Evolutionary conservation across 2,329 filamentous ascomycete genomes (phyloP).

Genomic region (Ophiocordyceps camponoti-saundersi): DNA sequence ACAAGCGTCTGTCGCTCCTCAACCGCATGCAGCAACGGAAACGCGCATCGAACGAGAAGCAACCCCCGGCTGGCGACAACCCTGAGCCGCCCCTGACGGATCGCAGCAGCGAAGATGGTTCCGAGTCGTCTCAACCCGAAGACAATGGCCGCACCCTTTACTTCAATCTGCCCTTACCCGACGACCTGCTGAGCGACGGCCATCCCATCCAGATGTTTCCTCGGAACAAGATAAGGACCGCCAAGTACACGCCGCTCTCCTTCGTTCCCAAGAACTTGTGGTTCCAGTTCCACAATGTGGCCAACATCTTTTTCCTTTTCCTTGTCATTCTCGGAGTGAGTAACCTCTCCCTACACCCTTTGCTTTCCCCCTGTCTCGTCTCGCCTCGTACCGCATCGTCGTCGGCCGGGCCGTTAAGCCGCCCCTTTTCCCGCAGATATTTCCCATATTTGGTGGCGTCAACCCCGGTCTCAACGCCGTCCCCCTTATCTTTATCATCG

Average conservation of each 20-base stretch:
- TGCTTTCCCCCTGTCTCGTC: background rate
- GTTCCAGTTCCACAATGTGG: conserved; percentile 97
- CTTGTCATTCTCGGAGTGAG: conserved; percentile 86
- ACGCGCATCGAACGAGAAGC: conserved; percentile 47
- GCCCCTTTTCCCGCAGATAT: conserved; percentile 45
- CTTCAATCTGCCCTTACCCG: conserved; percentile 73
- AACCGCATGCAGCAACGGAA: conserved; percentile 54
- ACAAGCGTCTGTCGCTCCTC: conserved; percentile 71
- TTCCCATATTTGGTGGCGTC: conserved; percentile 82
- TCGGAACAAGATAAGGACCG: conserved; percentile 92
- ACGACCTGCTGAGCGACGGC: conserved; percentile 60
- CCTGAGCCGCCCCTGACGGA: conserved; percentile 10
- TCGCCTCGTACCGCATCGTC: background rate
- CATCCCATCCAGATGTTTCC: conserved; percentile 52
- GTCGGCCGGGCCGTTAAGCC: background rate
- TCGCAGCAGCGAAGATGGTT: conserved; percentile 12
- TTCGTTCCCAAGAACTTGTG: conserved; percentile 95
- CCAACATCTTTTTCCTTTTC: conserved; percentile 97
- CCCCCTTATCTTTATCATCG: conserved; percentile 81
- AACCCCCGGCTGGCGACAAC: conserved; percentile 30
- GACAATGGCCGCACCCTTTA: conserved; percentile 46
- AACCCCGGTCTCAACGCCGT: conserved; percentile 84
- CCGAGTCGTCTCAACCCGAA: conserved; percentile 18
- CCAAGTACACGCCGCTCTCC: conserved; percentile 90
- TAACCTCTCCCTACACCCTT: conserved; percentile 7